Percentiles rank a stretch among this genome's conserved stretches.
phyloP scores from a whole-genome alignment of 1,139 yeast species.

The Yamadazyma atlantica region DNA sequence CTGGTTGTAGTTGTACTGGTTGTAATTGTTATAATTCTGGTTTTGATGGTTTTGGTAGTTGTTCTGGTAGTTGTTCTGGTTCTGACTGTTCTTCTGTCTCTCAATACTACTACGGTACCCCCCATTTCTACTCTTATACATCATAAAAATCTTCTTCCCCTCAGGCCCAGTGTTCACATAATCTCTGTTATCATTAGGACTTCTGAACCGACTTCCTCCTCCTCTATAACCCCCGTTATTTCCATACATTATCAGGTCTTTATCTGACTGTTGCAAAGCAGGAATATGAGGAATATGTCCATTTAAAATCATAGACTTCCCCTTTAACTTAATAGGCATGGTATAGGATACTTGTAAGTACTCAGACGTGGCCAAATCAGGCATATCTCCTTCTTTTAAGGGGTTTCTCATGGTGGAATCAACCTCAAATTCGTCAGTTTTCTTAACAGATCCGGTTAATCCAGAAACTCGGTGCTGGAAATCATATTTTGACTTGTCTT shows the following conservation, averaged over 20 bases:
- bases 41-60: conserved; percentile 5
- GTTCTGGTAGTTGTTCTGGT: conserved; percentile 8
- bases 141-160: conserved; percentile 33
- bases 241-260: conserved; percentile 55
- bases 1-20: conserved; percentile 8
- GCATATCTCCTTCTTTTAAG: conserved; percentile 53
- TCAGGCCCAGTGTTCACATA: conserved; percentile 45
- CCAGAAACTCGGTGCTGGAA: conserved; percentile 55
- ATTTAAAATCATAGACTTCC: conserved; percentile 81
- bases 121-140: conserved; percentile 39
- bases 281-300: conserved; percentile 69
- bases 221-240: conserved; percentile 20
- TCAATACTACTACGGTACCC: conserved; percentile 36
- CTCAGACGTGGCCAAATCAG: conserved; percentile 55
- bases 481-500: conserved; percentile 28
- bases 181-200: conserved; percentile 33
- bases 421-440: conserved; percentile 45
- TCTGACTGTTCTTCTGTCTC: conserved; percentile 2
- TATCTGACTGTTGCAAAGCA: conserved; percentile 68
- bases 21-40: conserved; percentile 3
- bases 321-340: conserved; percentile 51
- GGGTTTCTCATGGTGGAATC: conserved; percentile 59
- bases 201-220: conserved; percentile 31
- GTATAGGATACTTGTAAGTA: conserved; percentile 59
- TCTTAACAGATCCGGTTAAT: conserved; percentile 63